A percentile compares a stretch with the other conserved stretches of the same genome.
These are phyloP conservation scores for Goffeauzyma gilvescens DNA, from an alignment of 768 basidiomycete species.

Conservation along the genomic window DNA sequence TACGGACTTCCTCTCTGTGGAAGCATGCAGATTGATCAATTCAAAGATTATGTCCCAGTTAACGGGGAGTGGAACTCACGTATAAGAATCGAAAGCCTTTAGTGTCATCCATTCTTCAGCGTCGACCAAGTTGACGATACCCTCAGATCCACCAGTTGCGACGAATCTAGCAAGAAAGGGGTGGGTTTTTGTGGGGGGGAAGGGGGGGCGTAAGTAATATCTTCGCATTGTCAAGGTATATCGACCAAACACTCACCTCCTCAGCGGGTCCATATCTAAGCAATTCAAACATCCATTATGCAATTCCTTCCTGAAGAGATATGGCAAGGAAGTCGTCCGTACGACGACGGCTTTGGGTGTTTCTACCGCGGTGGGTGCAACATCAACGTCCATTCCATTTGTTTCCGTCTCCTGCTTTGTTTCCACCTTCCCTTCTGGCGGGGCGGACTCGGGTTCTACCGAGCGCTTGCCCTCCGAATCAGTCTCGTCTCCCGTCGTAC, in stretches of 20 bases:
- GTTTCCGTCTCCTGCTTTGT: too few species aligned
- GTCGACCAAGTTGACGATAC: slow-evolving; percentile 5
- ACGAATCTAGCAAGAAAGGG: neutral
- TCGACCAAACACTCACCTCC: slow-evolving; percentile 3
- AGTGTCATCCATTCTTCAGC: neutral
- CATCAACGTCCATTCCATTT: too few species aligned
- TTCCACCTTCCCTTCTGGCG: too few species aligned
- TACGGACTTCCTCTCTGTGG: slow-evolving; percentile 7
- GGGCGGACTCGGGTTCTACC: too few species aligned
- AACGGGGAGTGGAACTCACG: neutral
- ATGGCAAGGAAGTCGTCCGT: too few species aligned
- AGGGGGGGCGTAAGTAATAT: too few species aligned
- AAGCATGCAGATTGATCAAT: neutral
- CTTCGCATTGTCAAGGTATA: too few species aligned
- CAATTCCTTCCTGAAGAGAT: neutral
- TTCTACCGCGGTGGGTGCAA: too few species aligned
- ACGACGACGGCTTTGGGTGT: too few species aligned
- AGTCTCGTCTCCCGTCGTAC: too few species aligned
- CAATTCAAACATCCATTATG: slow-evolving; percentile 9
- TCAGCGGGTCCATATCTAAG: slow-evolving; percentile 7
- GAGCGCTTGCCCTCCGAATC: too few species aligned
- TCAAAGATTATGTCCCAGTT: neutral
- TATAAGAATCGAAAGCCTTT: slow-evolving; percentile 6
- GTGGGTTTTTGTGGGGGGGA: too few species aligned
- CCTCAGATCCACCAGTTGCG: slow-evolving; percentile 9